Evolutionary conservation across 2,329 filamentous ascomycete genomes (phyloP).

Genomic region (Cladosporium sp.): DNA sequence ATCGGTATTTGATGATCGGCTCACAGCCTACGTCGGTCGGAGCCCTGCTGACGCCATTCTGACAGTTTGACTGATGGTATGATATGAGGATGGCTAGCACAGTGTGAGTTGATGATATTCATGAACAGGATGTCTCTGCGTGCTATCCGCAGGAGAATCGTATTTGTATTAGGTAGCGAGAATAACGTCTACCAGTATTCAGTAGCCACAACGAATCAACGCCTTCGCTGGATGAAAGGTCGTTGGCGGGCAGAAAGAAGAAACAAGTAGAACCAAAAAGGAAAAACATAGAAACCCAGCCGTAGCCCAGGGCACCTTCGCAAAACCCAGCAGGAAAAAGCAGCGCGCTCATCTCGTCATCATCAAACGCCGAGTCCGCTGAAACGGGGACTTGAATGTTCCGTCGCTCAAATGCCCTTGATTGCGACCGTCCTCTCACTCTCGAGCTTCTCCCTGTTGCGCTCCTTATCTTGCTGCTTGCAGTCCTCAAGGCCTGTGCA

Average conservation of each 20-base stretch:
- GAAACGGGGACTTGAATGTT: background rate
- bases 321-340: background rate
- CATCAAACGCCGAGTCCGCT: background rate
- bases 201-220: background rate
- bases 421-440: constrained; percentile 91
- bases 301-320: constrained; percentile 8
- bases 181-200: background rate
- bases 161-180: constrained; percentile 4
- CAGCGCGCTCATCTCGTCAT: constrained; percentile 14
- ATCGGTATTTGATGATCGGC: background rate
- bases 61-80: no score
- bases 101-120: background rate
- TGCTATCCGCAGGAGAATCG: background rate
- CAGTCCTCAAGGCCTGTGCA: constrained; percentile 93
- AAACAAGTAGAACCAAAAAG: background rate
- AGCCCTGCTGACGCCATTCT: no score
- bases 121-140: background rate
- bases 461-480: constrained; percentile 94
- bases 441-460: constrained; percentile 90
- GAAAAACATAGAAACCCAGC: background rate
- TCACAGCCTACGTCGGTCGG: no score
- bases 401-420: constrained; percentile 68
- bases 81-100: background rate
- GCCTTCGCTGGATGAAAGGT: constrained; percentile 18
- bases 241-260: background rate